Conservation (phyloP, 164 flowering plant genomes). For the Magnolia changhungtana region DNA sequence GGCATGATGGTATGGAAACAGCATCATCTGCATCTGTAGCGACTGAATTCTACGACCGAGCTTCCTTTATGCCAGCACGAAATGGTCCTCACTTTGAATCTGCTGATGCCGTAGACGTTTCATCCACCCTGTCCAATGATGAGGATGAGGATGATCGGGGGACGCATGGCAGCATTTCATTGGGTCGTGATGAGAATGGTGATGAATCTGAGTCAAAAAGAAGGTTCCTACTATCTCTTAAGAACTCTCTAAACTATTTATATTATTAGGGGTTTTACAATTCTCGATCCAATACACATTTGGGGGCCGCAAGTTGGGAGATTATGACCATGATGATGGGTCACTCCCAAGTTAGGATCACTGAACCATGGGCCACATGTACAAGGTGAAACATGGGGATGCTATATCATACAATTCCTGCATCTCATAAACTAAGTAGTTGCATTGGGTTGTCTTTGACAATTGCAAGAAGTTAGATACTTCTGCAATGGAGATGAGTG, state of each 20-base stretch:
- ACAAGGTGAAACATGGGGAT: too few relatives aligned
- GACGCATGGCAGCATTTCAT: slow-evolving; percentile 71
- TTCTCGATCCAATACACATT: too few relatives aligned
- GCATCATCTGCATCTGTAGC: slow-evolving; percentile 44
- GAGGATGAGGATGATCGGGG: slow-evolving; percentile 76
- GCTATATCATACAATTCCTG: too few relatives aligned
- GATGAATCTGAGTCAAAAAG: slow-evolving; percentile 92
- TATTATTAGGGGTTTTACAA: too few relatives aligned
- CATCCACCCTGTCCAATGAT: slow-evolving; percentile 75
- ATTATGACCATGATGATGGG: too few relatives aligned
- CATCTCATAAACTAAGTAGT: background rate
- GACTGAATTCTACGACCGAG: slow-evolving; percentile 42
- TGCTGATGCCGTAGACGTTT: slow-evolving; percentile 54
- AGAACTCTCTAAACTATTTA: background rate
- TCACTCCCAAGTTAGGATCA: background rate
- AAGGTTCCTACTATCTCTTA: slow-evolving; percentile 44
- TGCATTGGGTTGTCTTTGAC: background rate
- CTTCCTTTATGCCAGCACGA: slow-evolving; percentile 33
- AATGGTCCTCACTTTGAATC: slow-evolving; percentile 43
- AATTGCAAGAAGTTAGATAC: slow-evolving; percentile 67
- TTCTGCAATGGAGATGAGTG: slow-evolving; percentile 63
- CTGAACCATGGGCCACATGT: too few relatives aligned
- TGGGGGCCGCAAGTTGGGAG: too few relatives aligned
- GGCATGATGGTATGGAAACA: slow-evolving; percentile 48
- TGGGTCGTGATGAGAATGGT: slow-evolving; percentile 70